phyloP scores from a whole-genome alignment of 441 rosid genomes.

The Gossypium schwendimanii region DNA sequence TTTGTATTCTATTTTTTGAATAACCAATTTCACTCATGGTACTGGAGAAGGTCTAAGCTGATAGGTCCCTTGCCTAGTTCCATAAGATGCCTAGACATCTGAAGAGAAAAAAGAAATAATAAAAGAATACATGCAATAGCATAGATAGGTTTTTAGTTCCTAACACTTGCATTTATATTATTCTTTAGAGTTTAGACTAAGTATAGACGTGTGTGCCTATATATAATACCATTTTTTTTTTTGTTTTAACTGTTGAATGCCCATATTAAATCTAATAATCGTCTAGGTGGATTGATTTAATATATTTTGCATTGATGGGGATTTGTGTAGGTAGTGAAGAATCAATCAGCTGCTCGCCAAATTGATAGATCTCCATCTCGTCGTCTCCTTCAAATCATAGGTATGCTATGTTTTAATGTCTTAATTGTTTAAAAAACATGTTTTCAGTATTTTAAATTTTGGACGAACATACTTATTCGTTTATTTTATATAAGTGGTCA shows the following conservation, averaged over 20 bases:
- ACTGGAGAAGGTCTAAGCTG: neutral
- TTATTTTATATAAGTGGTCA: neutral
- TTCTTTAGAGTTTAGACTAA: neutral
- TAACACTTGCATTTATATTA: neutral
- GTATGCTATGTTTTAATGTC: slow-evolving; percentile 34
- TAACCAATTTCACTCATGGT: neutral
- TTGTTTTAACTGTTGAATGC: neutral
- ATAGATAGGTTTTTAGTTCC: neutral
- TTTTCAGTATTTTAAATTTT: neutral
- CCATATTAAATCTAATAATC: neutral
- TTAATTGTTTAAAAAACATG: neutral
- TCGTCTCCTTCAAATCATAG: slow-evolving; percentile 84
- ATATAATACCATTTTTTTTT: neutral
- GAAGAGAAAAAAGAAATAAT: neutral
- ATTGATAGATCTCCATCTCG: slow-evolving; percentile 52
- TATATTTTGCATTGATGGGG: slow-evolving; percentile 15
- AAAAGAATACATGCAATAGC: neutral
- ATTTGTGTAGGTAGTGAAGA: slow-evolving; percentile 50
- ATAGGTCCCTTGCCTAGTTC: neutral
- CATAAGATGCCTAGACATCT: neutral
- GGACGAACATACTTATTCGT: neutral
- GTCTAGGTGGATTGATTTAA: slow-evolving; percentile 1
- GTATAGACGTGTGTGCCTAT: neutral
- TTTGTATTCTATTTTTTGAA: neutral
- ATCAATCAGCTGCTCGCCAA: slow-evolving; percentile 63